Evolutionary conservation across 2,329 filamentous ascomycete species (phyloP).

Genomic region (Atkinsonella hypoxylon): DNA sequence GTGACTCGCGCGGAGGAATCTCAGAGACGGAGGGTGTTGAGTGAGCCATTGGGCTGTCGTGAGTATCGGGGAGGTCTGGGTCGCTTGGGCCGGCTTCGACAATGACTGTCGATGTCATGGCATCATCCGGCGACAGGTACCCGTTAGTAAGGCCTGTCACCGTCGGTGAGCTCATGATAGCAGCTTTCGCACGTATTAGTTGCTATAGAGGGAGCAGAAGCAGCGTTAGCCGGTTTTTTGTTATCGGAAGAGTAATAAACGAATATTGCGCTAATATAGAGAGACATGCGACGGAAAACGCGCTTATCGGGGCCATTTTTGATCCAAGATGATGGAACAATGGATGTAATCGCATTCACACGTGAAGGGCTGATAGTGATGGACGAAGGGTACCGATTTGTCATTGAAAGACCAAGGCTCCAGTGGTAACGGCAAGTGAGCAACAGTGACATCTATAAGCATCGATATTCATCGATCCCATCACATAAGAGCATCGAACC

Average conservation of each 20-base stretch:
- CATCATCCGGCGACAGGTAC: conserved; percentile 44
- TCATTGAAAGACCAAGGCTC: conserved; percentile 28
- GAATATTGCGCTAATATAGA: conserved; percentile 12
- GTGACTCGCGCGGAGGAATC: conserved; percentile 26
- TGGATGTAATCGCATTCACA: conserved; percentile 31
- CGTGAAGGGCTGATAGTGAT: conserved; percentile 32
- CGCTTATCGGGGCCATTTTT: conserved; percentile 7
- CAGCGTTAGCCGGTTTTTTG: conserved; percentile 21
- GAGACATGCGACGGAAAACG: conserved; percentile 19
- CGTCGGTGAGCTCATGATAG: conserved; percentile 51
- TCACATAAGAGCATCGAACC: conserved; percentile 19
- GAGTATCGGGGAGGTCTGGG: conserved; percentile 64
- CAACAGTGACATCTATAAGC: conserved; percentile 17
- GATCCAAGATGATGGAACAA: conserved; percentile 18
- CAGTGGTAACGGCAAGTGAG: conserved; percentile 11
- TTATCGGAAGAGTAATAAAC: conserved; percentile 6
- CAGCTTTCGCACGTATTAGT: conserved; percentile 49
- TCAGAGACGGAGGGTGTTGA: conserved; percentile 32
- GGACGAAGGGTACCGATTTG: conserved; percentile 32
- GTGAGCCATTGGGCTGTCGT: conserved; percentile 41
- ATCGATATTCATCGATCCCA: conserved; percentile 23
- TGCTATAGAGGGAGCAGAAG: conserved; percentile 23
- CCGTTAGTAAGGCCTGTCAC: conserved; percentile 55
- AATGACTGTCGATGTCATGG: conserved; percentile 26
- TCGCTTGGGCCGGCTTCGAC: conserved; percentile 33